Percentiles rank a stretch among this genome's conserved stretches.
Evolutionary conservation across 495 filamentous ascomycete genomes (phyloP).

Genomic region (Xylaria flabelliformis): DNA sequence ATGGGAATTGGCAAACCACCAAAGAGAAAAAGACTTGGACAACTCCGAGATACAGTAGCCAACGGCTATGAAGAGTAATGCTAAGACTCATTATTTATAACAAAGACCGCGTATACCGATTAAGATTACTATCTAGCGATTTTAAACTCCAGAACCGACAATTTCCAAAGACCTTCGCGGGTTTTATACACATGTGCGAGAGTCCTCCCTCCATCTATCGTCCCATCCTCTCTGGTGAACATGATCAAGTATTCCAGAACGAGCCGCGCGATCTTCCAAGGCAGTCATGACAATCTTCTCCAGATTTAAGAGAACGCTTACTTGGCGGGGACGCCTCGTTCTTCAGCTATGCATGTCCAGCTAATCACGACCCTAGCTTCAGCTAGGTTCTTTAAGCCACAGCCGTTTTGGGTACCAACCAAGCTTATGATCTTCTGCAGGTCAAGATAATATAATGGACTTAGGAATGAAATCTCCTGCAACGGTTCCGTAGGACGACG

Average conservation of each 20-base stretch:
- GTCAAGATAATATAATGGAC: neutral
- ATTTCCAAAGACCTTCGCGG: neutral
- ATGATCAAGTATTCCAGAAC: neutral
- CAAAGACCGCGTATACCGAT: neutral
- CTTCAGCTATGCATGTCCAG: slow-evolving; percentile 8
- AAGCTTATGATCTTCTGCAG: neutral
- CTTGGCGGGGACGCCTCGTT: slow-evolving; percentile 11
- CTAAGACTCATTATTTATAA: slow-evolving; percentile 3
- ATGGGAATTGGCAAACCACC: slow-evolving; percentile 19
- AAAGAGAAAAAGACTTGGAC: slow-evolving; percentile 20
- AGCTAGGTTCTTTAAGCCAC: neutral
- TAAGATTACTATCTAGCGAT: neutral
- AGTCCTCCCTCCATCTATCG: neutral
- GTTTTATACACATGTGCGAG: neutral
- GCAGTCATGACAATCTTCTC: slow-evolving; percentile 15
- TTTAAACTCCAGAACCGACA: neutral
- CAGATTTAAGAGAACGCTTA: neutral
- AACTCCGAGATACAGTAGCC: slow-evolving; percentile 13
- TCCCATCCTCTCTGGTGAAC: neutral
- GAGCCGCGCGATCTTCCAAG: neutral
- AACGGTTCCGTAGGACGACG: neutral
- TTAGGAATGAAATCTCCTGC: neutral
- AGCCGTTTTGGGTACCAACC: neutral
- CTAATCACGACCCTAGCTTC: slow-evolving; percentile 15
- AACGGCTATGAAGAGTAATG: slow-evolving; percentile 2